A percentile compares a stretch with the other conserved stretches of the same genome.
These are phyloP conservation scores for Ogataea philodendri DNA, from an alignment of 805 yeast species.

Conservation along the genomic window DNA sequence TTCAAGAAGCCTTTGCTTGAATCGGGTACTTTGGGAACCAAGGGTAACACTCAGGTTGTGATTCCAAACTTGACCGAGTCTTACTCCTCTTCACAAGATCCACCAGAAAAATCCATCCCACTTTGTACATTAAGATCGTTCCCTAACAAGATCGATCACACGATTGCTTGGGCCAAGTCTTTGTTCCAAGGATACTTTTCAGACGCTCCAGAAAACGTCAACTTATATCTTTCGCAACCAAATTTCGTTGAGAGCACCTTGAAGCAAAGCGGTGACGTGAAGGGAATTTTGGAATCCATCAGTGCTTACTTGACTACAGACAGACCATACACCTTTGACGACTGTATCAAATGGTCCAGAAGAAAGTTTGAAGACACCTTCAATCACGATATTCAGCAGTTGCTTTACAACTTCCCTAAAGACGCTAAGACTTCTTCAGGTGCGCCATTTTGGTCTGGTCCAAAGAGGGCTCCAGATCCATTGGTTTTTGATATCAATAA, in stretches of 20 bases:
- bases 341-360: slow-evolving; percentile 95
- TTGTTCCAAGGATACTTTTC: slow-evolving; percentile 88
- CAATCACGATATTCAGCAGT: slow-evolving; percentile 82
- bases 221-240: slow-evolving; percentile 85
- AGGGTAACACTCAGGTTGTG: slow-evolving; percentile 96
- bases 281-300: slow-evolving; percentile 80
- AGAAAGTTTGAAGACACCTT: slow-evolving; percentile 81
- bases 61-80: slow-evolving; percentile 93
- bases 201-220: slow-evolving; percentile 92
- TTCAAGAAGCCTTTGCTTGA: slow-evolving; percentile 88
- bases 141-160: slow-evolving; percentile 98
- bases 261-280: slow-evolving; percentile 90
- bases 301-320: slow-evolving; percentile 62
- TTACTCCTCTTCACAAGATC: slow-evolving; percentile 94
- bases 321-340: slow-evolving; percentile 88
- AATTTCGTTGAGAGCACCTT: slow-evolving; percentile 87
- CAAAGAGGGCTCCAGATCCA: slow-evolving; percentile 95
- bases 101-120: slow-evolving; percentile 97
- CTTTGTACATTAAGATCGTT: slow-evolving; percentile 94
- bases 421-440: slow-evolving; percentile 91
- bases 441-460: slow-evolving; percentile 96
- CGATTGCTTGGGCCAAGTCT: slow-evolving; percentile 98
- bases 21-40: slow-evolving; percentile 97
- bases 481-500: slow-evolving; percentile 71
- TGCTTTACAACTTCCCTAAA: slow-evolving; percentile 89